A percentile compares a stretch with the other conserved stretches of the same genome.
phyloP scores from a whole-genome alignment of 805 yeast species.

The Brettanomyces nanus region DNA sequence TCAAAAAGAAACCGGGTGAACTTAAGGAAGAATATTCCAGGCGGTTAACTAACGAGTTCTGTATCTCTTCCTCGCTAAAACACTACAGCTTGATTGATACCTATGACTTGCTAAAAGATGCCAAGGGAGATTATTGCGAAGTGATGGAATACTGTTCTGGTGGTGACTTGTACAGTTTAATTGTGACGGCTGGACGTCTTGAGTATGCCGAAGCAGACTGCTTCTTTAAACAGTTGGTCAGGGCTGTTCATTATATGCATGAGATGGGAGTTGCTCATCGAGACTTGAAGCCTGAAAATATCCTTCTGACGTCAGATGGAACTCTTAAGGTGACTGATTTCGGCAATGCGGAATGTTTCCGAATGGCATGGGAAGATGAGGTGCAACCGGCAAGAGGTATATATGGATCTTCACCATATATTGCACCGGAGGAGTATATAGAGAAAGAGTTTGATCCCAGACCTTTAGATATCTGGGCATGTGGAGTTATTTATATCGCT shows the following conservation, averaged over 20 bases:
- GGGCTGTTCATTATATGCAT: slow-evolving; percentile 86
- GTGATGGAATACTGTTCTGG: slow-evolving; percentile 83
- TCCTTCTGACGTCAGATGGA: slow-evolving; percentile 66
- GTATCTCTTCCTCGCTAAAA: slow-evolving; percentile 70
- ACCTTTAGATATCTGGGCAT: slow-evolving; percentile 83
- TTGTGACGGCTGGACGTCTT: slow-evolving; percentile 67
- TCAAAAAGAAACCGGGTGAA: slow-evolving; percentile 54
- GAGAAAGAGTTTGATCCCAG: slow-evolving; percentile 68
- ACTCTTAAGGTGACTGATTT: slow-evolving; percentile 78
- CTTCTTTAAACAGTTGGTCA: slow-evolving; percentile 73
- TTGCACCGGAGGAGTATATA: slow-evolving; percentile 82
- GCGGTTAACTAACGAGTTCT: slow-evolving; percentile 73
- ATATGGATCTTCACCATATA: slow-evolving; percentile 83
- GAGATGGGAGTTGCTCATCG: slow-evolving; percentile 85
- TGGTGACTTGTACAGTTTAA: slow-evolving; percentile 70
- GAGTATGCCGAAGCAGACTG: slow-evolving; percentile 86
- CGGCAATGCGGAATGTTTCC: slow-evolving; percentile 77
- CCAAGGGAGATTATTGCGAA: slow-evolving; percentile 75
- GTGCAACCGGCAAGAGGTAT: slow-evolving; percentile 67
- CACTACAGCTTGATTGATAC: slow-evolving; percentile 74
- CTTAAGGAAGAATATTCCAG: slow-evolving; percentile 59
- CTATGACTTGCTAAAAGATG: slow-evolving; percentile 69
- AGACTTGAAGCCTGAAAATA: slow-evolving; percentile 83
- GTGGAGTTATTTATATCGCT: slow-evolving; percentile 89
- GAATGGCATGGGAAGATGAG: slow-evolving; percentile 76